A percentile compares a stretch with the other conserved stretches of the same genome.
Conservation (phyloP, 495 filamentous ascomycete genomes). For the Neurospora tetraspora region DNA sequence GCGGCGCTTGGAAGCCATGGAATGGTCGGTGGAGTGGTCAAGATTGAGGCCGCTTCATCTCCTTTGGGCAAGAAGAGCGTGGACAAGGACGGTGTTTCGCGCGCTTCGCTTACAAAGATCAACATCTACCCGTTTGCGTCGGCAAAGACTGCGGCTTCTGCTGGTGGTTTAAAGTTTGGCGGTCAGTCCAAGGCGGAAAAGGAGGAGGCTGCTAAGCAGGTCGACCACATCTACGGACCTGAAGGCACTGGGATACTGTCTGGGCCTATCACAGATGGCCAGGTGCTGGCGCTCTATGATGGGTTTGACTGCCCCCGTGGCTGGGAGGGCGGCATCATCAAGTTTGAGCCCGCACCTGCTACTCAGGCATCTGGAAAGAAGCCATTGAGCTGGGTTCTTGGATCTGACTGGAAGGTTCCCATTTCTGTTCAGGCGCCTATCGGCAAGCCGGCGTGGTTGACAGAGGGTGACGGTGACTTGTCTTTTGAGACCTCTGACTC, state of each 20-base stretch:
- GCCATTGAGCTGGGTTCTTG: constrained; percentile 60
- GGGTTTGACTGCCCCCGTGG: constrained; percentile 26
- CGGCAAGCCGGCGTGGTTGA: constrained; percentile 44
- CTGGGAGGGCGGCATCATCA: constrained; percentile 70
- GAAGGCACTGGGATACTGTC: constrained; percentile 56
- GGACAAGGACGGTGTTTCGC: constrained; percentile 18
- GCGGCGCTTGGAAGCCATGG: constrained; percentile 55
- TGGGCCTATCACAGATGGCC: constrained; percentile 82
- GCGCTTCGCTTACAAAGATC: constrained; percentile 37
- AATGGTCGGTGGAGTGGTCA: constrained; percentile 78
- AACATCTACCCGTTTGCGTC: constrained; percentile 71
- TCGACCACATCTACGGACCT: constrained; percentile 46
- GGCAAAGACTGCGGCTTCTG: constrained; percentile 39
- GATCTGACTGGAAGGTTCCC: constrained; percentile 59
- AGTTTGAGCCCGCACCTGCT: constrained; percentile 51
- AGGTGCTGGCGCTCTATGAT: constrained; percentile 48
- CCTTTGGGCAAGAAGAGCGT: constrained; percentile 23
- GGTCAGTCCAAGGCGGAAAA: constrained; percentile 69
- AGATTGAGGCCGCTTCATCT: constrained; percentile 55
- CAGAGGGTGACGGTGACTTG: constrained; percentile 37
- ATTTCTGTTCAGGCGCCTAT: constrained; percentile 65
- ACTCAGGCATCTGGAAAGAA: constrained; percentile 37
- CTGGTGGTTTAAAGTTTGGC: constrained; percentile 76
- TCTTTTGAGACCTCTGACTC: constrained; percentile 43
- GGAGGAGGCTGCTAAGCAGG: constrained; percentile 52